Evolutionary conservation across 306 rosid genomes (phyloP), one percentile per base, ranked within the genome.

Genomic region (Purshia tridentata): DNA sequence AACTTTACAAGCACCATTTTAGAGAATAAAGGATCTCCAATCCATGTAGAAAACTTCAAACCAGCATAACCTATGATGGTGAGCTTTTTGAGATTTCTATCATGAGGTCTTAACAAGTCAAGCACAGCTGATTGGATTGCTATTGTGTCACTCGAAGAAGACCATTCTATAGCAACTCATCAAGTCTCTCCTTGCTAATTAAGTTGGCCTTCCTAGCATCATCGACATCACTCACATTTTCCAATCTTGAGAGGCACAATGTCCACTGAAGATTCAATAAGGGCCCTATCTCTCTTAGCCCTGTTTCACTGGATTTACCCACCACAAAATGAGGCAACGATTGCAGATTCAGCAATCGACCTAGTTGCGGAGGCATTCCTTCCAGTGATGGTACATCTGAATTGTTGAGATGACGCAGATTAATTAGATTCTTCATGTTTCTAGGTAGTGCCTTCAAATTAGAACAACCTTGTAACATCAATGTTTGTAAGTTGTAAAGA

Each of bases 401-500:
- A 41, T 9, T 62, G 10, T 40, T 11, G 29, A 62, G 48, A 40
- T 62, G 72, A 10, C 72, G 72, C 22, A 48, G 42, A 15, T 67
- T 67, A 5, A 50, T 23, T 12, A 67, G 58, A 22, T 67, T 29
- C 41, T n/a, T 39, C 52, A 72, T 64, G 20, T 40, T 53, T 35
- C 9, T 48, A 8, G 70, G 47, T 5, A 8, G 18, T 0, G 39
- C 39, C 37, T 44, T 22, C 18, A 72, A 45, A 35, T 11, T 2
- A 35, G 8, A 0, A 13, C 69, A 72, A 15, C n/a, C 12, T 7
- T 37, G 6, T 9, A 60, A 48, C 16, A 22, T 3, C 56, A 72
- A 37, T 46, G 60, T 61, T n/a, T 73, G 70, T 14, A 62, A 62
- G 57, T 73, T 62, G 69, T 58, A 61, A 14, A 73, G 77, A 37